These are phyloP conservation scores for Stentor coeruleus DNA, from an alignment of 73 alveolate species.

Conservation along the genomic window DNA sequence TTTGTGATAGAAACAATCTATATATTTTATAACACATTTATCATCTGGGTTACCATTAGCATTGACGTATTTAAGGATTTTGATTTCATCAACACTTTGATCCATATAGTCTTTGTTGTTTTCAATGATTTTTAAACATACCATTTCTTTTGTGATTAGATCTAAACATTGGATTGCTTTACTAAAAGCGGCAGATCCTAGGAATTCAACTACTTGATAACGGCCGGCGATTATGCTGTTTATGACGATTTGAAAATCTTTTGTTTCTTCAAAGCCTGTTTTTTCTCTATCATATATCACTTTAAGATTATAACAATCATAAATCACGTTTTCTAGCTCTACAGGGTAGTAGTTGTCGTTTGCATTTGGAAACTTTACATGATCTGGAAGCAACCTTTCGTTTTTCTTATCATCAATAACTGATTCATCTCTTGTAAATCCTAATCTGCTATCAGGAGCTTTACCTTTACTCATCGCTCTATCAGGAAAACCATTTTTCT, in stretches of 20 bases:
- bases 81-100: conserved; percentile 97
- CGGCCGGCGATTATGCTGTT: conserved; percentile 92
- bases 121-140: conserved; percentile 98
- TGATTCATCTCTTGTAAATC: not conserved
- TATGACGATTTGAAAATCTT: conserved; percentile 91
- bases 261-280: conserved; percentile 99
- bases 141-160: conserved; percentile 88
- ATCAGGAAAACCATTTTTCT: conserved; percentile 83
- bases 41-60: conserved; percentile 96
- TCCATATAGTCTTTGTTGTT: conserved; percentile 98
- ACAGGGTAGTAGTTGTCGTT: conserved; percentile 98
- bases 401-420: not conserved
- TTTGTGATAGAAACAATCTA: conserved; percentile 94
- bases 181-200: conserved; percentile 96
- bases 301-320: conserved; percentile 96
- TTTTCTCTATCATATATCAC: conserved; percentile 99
- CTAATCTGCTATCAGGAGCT: not conserved
- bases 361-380: conserved; percentile 89
- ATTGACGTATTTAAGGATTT: conserved; percentile 92
- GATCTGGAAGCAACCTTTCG: conserved; percentile 48
- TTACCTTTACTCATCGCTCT: conserved; percentile 58
- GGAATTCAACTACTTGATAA: conserved; percentile 93
- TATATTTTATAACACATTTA: conserved; percentile 66
- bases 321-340: conserved; percentile 93
- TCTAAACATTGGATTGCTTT: conserved; percentile 97